Percentiles rank a stretch among this genome's conserved stretches.
phyloP scores from a whole-genome alignment of 2,329 filamentous ascomycete species.

The Cladosporium sp. region DNA sequence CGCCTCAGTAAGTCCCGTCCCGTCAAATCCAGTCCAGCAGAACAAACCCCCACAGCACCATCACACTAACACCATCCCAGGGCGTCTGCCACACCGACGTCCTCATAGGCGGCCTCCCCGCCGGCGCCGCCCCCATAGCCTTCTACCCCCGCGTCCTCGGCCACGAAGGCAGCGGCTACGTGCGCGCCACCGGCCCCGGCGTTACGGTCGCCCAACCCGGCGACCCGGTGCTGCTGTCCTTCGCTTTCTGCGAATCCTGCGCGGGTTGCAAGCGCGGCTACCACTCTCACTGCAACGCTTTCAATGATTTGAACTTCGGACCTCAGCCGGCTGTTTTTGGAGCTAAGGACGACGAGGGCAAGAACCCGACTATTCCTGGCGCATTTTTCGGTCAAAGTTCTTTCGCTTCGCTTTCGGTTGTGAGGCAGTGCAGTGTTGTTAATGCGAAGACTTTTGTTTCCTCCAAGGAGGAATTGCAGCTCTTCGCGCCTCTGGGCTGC shows the following conservation, averaged over 20 bases:
- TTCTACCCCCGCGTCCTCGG: constrained; percentile 48
- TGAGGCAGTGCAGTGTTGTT: constrained; percentile 37
- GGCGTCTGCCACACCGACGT: constrained; percentile 55
- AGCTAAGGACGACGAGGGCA: constrained; percentile 11
- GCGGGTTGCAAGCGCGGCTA: constrained; percentile 44
- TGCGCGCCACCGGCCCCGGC: constrained; percentile 40
- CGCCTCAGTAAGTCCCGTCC: constrained; percentile 29
- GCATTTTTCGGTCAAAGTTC: constrained; percentile 48
- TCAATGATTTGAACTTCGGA: constrained; percentile 44
- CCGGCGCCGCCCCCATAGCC: constrained; percentile 31
- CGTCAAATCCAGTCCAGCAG: background rate
- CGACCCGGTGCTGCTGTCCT: constrained; percentile 46
- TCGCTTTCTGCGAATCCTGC: constrained; percentile 45
- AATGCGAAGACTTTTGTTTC: constrained; percentile 38
- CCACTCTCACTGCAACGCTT: constrained; percentile 47
- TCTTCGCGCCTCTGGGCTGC: constrained; percentile 44
- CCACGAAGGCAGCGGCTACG: constrained; percentile 51
- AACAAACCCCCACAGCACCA: background rate
- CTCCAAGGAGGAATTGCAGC: constrained; percentile 37
- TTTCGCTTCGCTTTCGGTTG: constrained; percentile 38
- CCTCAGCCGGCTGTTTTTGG: constrained; percentile 24
- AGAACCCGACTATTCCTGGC: constrained; percentile 31
- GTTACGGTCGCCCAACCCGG: constrained; percentile 40
- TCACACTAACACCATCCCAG: background rate
- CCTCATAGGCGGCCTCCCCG: constrained; percentile 39